These are phyloP conservation scores for Botrytis hyacinthi DNA, from an alignment of 2,329 filamentous ascomycete genomes.

Conservation along the genomic window DNA sequence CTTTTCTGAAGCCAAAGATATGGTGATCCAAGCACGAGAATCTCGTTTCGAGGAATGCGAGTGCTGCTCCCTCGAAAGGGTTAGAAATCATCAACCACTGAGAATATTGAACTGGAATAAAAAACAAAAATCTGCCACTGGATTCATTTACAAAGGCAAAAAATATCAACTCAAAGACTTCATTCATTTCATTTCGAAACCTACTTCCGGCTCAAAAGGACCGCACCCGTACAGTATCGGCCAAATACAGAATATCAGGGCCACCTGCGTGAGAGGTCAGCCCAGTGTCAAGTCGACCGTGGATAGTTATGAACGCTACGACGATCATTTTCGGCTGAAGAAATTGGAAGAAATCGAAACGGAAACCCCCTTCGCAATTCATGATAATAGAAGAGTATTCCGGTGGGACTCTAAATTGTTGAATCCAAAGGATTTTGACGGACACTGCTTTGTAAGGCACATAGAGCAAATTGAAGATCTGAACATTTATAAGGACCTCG, in stretches of 20 bases:
- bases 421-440: constrained; percentile 19
- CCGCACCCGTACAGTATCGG: constrained; percentile 26
- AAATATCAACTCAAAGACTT: constrained; percentile 24
- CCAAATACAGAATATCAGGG: constrained; percentile 20
- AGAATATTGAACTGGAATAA: neutral
- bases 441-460: constrained; percentile 27
- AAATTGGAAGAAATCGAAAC: neutral
- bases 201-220: neutral
- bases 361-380: neutral
- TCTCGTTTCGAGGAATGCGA: neutral
- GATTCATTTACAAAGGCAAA: neutral
- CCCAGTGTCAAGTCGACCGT: neutral
- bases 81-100: neutral
- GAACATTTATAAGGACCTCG: constrained; percentile 24
- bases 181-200: constrained; percentile 19
- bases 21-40: neutral
- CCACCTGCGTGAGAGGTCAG: too few species aligned
- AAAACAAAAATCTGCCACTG: neutral
- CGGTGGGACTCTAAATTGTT: neutral
- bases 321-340: constrained; percentile 6
- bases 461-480: constrained; percentile 25
- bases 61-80: neutral
- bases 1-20: constrained; percentile 16
- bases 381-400: constrained; percentile 25
- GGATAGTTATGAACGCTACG: constrained; percentile 21